Evolutionary conservation across 305 asterid genomes (phyloP).

Genomic region (Fraxinus albicans): DNA sequence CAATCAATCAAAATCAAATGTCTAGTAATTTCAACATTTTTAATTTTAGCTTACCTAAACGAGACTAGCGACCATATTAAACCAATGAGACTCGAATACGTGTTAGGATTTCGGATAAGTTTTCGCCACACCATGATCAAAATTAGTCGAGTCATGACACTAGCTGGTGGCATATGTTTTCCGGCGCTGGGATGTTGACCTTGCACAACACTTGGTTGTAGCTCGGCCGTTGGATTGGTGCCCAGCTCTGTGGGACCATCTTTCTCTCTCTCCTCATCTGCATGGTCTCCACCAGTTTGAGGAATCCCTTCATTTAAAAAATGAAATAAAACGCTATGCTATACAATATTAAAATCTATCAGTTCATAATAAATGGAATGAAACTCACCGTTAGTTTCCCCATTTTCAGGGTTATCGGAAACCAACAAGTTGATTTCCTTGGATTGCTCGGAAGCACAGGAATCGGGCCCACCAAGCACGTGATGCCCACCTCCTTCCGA

Average conservation of each 20-base stretch:
- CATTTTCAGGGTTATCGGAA: slow-evolving; percentile 47
- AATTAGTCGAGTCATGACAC: slow-evolving; percentile 79
- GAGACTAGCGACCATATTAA: slow-evolving; percentile 60
- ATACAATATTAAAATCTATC: neutral
- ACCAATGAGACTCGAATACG: slow-evolving; percentile 81
- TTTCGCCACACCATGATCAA: slow-evolving; percentile 95
- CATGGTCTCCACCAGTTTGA: slow-evolving; percentile 42
- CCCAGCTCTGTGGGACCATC: slow-evolving; percentile 46
- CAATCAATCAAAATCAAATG: neutral
- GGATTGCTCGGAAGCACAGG: slow-evolving; percentile 38
- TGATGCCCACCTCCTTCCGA: slow-evolving; percentile 50
- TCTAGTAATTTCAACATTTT: neutral
- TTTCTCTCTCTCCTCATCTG: slow-evolving; percentile 42
- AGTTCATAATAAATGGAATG: neutral
- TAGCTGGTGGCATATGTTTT: slow-evolving; percentile 76
- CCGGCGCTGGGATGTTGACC: slow-evolving; percentile 27
- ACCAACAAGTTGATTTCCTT: slow-evolving; percentile 55
- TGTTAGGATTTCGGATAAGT: slow-evolving; percentile 82
- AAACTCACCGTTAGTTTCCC: slow-evolving; percentile 39
- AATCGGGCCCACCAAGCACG: slow-evolving; percentile 41
- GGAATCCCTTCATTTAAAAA: slow-evolving; percentile 27
- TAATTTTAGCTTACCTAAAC: slow-evolving; percentile 29
- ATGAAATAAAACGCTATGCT: neutral
- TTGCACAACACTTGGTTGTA: slow-evolving; percentile 38
- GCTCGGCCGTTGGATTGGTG: slow-evolving; percentile 50